phyloP scores from a whole-genome alignment of 306 rosid species.

The Ammopiptanthus mongolicus region DNA sequence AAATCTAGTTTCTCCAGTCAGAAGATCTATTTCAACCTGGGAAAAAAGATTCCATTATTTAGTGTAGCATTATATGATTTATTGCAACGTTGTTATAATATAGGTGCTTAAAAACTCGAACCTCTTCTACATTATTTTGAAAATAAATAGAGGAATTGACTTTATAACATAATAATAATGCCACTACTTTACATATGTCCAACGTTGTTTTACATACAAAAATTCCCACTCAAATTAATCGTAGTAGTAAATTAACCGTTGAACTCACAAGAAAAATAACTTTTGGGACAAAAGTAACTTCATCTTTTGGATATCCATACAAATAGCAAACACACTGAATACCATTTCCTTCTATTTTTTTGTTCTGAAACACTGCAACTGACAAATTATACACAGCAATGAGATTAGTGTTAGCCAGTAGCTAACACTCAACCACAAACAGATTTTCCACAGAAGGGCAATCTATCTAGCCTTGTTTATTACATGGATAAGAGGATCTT shows the following conservation, averaged over 20 bases:
- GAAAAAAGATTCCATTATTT: constrained; percentile 18
- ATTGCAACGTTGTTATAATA: too few relatives aligned
- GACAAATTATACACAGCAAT: not conserved
- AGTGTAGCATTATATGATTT: constrained; percentile 1
- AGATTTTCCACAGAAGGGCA: not conserved
- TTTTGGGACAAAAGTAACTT: not conserved
- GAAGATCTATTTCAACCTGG: constrained; percentile 87
- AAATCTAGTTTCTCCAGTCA: constrained; percentile 74
- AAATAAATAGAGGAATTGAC: not conserved
- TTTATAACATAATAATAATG: too few relatives aligned
- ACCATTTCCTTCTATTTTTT: not conserved
- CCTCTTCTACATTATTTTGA: too few relatives aligned
- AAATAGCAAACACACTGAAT: not conserved
- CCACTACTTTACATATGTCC: too few relatives aligned
- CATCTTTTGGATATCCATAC: not conserved
- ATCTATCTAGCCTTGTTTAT: constrained; percentile 10
- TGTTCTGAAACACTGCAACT: not conserved
- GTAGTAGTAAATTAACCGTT: not conserved
- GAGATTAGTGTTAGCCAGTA: constrained; percentile 45
- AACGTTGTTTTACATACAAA: too few relatives aligned
- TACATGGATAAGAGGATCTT: constrained; percentile 1
- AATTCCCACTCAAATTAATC: too few relatives aligned
- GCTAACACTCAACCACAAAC: constrained; percentile 42
- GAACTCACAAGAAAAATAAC: not conserved
- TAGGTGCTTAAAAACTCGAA: too few relatives aligned